Percentiles rank a stretch among this genome's conserved stretches.
Conservation (phyloP, 352 stramenopile genomes). For the Elongisporangium prolatum region DNA sequence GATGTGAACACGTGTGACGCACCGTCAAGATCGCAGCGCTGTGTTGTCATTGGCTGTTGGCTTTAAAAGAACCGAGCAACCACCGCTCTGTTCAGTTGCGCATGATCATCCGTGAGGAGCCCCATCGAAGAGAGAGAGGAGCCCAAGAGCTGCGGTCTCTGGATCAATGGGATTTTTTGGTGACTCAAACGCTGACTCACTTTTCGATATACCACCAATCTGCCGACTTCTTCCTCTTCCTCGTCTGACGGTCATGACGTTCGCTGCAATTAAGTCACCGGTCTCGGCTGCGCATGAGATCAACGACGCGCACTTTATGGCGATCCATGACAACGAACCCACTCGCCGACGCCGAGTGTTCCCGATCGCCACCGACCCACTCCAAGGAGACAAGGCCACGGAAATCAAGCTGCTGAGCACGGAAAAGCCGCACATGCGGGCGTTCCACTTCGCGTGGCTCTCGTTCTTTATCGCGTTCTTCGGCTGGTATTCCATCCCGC, state of each 20-base stretch:
- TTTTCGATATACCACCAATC: slow-evolving; percentile 17
- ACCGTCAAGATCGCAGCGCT: too few relatives aligned
- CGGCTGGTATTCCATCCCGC: slow-evolving; percentile 93
- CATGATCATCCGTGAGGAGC: too few relatives aligned
- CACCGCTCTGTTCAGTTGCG: too few relatives aligned
- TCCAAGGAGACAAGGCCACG: slow-evolving; percentile 28
- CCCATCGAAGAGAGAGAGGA: too few relatives aligned
- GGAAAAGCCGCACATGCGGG: slow-evolving; percentile 89
- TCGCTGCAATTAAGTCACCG: too few relatives aligned
- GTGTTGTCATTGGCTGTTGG: too few relatives aligned
- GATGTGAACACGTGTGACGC: too few relatives aligned
- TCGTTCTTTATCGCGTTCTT: slow-evolving; percentile 95
- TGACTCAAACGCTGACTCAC: slow-evolving; percentile 16
- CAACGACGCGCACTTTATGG: too few relatives aligned
- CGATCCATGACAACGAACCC: too few relatives aligned
- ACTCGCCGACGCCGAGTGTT: not conserved
- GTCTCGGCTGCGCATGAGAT: too few relatives aligned
- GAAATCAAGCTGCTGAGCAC: slow-evolving; percentile 63
- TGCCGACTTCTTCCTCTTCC: slow-evolving; percentile 2
- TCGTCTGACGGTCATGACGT: slow-evolving; percentile 5
- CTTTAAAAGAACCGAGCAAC: too few relatives aligned
- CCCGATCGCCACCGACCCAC: slow-evolving; percentile 13
- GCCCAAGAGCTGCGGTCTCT: slow-evolving; percentile 1
- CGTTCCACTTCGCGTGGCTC: slow-evolving; percentile 91
- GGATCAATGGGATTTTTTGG: slow-evolving; percentile 8